These are phyloP conservation scores for Rhodotorula sp. DNA, from an alignment of 1,284 basidiomycete genomes.

Conservation along the genomic window DNA sequence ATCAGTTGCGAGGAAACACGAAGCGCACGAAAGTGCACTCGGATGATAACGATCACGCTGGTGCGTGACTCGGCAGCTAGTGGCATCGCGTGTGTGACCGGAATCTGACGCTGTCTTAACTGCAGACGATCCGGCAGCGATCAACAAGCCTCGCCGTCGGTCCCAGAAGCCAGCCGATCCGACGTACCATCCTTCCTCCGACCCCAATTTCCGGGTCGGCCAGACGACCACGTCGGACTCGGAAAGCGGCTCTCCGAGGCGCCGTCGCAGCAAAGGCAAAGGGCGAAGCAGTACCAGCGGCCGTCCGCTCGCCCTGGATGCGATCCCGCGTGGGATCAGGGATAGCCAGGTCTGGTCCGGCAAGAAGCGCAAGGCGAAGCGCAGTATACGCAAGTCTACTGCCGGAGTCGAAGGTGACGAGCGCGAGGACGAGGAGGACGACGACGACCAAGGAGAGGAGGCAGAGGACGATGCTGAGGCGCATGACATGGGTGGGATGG, in stretches of 20 bases:
- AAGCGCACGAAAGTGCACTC: constrained; percentile 20
- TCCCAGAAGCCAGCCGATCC: constrained; percentile 24
- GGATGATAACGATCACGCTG: constrained; percentile 17
- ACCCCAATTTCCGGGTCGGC: constrained; percentile 21
- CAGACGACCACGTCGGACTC: constrained; percentile 22
- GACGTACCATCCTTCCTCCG: constrained; percentile 9
- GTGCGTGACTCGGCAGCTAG: not conserved
- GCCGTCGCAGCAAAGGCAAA: constrained; percentile 33
- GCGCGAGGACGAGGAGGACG: constrained; percentile 3
- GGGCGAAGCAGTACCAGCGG: constrained; percentile 11
- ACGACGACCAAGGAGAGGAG: constrained; percentile 11
- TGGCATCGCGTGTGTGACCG: too few relatives aligned
- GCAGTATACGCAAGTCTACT: constrained; percentile 8
- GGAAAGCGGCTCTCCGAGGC: constrained; percentile 1
- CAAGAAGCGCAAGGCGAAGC: constrained; percentile 35
- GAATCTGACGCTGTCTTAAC: too few relatives aligned
- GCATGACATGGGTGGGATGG: constrained; percentile 12
- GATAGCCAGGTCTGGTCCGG: constrained; percentile 37
- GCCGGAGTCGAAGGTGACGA: constrained; percentile 12
- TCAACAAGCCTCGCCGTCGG: constrained; percentile 13
- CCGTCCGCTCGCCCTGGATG: not conserved
- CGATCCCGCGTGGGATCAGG: constrained; percentile 31
- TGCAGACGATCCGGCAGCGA: constrained; percentile 3
- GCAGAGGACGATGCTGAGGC: not conserved
- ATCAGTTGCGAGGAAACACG: constrained; percentile 17